phyloP scores from a whole-genome alignment of 2,329 filamentous ascomycete species.

The Immersiporthe knoxdaviesiana region DNA sequence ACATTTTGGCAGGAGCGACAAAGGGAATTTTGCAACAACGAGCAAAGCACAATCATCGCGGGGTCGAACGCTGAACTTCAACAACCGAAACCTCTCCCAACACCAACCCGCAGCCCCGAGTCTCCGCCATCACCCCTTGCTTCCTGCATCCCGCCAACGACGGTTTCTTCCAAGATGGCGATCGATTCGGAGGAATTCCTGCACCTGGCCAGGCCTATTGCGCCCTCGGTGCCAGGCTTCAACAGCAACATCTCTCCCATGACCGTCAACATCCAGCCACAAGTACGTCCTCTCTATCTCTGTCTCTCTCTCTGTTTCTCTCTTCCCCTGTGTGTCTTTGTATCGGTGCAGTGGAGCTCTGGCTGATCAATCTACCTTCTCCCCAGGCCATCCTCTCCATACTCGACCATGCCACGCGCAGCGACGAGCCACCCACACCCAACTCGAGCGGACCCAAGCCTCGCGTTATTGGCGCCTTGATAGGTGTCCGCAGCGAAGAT shows the following conservation, averaged over 20 bases:
- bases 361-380: background rate
- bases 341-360: background rate
- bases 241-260: conserved; percentile 89
- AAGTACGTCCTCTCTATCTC: conserved; percentile 70
- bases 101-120: conserved; percentile 29
- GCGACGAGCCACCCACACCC: conserved; percentile 58
- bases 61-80: conserved; percentile 18
- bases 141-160: background rate
- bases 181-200: conserved; percentile 82
- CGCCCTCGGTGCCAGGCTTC: conserved; percentile 76
- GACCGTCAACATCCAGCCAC: conserved; percentile 91
- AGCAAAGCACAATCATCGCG: conserved; percentile 27
- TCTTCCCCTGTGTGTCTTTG: conserved; percentile 11
- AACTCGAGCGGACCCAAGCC: conserved; percentile 73
- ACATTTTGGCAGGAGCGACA: conserved; percentile 26
- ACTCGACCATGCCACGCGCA: conserved; percentile 91
- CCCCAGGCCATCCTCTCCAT: conserved; percentile 70
- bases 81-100: conserved; percentile 28
- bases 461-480: conserved; percentile 93
- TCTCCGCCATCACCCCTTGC: conserved; percentile 34
- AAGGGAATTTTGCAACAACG: conserved; percentile 37
- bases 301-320: too few species aligned
- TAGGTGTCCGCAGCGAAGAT: conserved; percentile 93
- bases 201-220: conserved; percentile 90
- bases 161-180: conserved; percentile 71